A percentile compares a stretch with the other conserved stretches of the same genome.
Conservation (phyloP, 768 basidiomycete genomes). For the Psilocybe sp. region DNA sequence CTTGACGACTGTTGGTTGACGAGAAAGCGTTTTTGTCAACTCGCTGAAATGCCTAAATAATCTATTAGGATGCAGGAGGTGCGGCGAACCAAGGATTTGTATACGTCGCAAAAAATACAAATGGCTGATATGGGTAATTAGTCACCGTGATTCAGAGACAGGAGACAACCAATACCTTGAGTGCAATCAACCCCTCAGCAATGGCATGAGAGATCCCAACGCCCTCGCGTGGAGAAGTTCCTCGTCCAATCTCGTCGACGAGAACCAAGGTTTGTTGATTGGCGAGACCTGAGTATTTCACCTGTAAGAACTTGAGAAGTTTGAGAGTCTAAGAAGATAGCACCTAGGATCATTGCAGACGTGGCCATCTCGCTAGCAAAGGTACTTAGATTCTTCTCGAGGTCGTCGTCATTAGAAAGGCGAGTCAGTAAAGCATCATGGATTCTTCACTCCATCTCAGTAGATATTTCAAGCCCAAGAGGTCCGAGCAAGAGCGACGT, state of each 20-base stretch:
- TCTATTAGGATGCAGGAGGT: constrained; percentile 1
- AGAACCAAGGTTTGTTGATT: constrained; percentile 71
- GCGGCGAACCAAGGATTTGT: constrained; percentile 10
- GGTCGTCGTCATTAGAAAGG: constrained; percentile 91
- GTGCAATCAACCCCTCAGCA: constrained; percentile 69
- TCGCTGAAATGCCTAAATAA: constrained; percentile 72
- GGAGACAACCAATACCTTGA: constrained; percentile 47
- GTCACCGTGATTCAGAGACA: not conserved
- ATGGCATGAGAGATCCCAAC: constrained; percentile 83
- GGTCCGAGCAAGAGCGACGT: not conserved
- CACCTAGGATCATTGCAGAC: constrained; percentile 87
- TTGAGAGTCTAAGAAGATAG: not conserved
- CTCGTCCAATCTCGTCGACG: constrained; percentile 91
- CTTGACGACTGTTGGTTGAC: constrained; percentile 80
- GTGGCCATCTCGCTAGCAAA: constrained; percentile 96
- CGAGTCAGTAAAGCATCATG: constrained; percentile 84
- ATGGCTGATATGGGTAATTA: constrained; percentile 45
- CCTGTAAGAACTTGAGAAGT: not conserved
- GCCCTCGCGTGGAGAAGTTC: constrained; percentile 83
- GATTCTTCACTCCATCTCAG: constrained; percentile 40
- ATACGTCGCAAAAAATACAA: constrained; percentile 90
- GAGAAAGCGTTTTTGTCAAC: constrained; percentile 70
- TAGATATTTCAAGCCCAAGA: not conserved
- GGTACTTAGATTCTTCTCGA: constrained; percentile 87
- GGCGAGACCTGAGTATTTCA: constrained; percentile 53